Evolutionary conservation across 306 rosid genomes (phyloP), one percentile per base, ranked within the genome.

Genomic region (Fragaria iinumae): DNA sequence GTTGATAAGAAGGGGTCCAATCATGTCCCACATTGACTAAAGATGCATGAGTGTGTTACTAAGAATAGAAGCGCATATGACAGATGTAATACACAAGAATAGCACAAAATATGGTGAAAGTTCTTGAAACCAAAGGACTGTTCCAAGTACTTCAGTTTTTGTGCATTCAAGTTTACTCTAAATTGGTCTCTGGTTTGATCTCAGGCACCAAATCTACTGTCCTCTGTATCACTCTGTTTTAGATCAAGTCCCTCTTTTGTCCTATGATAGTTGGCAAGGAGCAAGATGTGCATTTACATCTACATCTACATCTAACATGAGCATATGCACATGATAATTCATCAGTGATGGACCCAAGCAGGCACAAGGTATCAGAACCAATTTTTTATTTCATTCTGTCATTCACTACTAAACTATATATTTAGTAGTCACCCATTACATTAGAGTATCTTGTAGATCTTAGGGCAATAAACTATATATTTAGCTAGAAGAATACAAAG

Each of bases 201-300:
- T 11, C 36, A 23, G 36, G 34, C 27, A 57, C 36, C 1, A 21
- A 57, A 23, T 9, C 4, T 9, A 23, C 7, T 21, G 13, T 55
- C 13, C 23, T 55, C 27, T 11, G 3, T 55, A n/a, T n/a, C 3
- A 8, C 62, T 23, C 3, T 4, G 39, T 12, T 62, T 62, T 11
- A 29, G 67, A 29, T 29, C 11, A 27, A 27, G 67, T 27, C 65
- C 20, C 20, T 14, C 7, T 27, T 14, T 20, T 27, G 39, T 6
- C 67, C 67, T 39, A 59, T 62, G 41, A 27, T 29, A 62, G 67
- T 62, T 62, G 67, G n/a, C 67, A 62, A 62, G 67, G 67, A 62
- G 67, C 67, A 62, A 59, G 16, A 57, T 57, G 16, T 57, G 4
- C 38, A 59, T 59, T 11, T 14, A 27, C 43, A 32, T 63, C 39